phyloP scores from a whole-genome alignment of 139 green algal species.

The Picochlorum sp. region DNA sequence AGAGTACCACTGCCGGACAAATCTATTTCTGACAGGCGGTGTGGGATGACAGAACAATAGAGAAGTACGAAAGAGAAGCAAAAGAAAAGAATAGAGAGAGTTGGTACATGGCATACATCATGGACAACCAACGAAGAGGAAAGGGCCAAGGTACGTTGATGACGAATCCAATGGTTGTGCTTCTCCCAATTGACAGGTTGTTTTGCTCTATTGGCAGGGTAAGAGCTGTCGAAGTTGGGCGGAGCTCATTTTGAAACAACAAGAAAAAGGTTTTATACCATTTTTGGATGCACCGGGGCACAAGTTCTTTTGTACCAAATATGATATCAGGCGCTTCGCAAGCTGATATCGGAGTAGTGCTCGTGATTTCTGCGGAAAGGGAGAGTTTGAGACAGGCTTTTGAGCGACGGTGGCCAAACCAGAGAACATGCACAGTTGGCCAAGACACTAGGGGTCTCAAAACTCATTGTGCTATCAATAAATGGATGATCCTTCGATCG shows the following conservation, averaged over 20 bases:
- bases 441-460: constrained; percentile 85
- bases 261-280: constrained; percentile 81
- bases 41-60: constrained; percentile 97
- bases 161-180: neutral
- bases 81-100: constrained; percentile 99
- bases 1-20: constrained; percentile 94
- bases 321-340: constrained; percentile 88
- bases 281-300: constrained; percentile 96
- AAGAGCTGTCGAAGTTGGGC: constrained; percentile 97
- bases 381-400: constrained; percentile 89
- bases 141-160: constrained; percentile 65
- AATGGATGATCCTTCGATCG: constrained; percentile 76
- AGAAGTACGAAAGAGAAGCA: constrained; percentile 99
- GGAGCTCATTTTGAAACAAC: constrained; percentile 81
- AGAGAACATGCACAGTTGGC: constrained; percentile 92
- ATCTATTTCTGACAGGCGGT: constrained; percentile 89
- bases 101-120: constrained; percentile 99
- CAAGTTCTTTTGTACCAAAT: constrained; percentile 97
- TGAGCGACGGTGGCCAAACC: constrained; percentile 87
- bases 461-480: constrained; percentile 90
- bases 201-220: constrained; percentile 32
- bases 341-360: constrained; percentile 81
- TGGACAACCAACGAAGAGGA: constrained; percentile 99
- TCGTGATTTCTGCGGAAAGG: constrained; percentile 86
- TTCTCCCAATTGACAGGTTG: neutral